Base-by-base conservation (phyloP, 108 stramenopile species). In the Cyclostephanos tholiformis region DNA sequence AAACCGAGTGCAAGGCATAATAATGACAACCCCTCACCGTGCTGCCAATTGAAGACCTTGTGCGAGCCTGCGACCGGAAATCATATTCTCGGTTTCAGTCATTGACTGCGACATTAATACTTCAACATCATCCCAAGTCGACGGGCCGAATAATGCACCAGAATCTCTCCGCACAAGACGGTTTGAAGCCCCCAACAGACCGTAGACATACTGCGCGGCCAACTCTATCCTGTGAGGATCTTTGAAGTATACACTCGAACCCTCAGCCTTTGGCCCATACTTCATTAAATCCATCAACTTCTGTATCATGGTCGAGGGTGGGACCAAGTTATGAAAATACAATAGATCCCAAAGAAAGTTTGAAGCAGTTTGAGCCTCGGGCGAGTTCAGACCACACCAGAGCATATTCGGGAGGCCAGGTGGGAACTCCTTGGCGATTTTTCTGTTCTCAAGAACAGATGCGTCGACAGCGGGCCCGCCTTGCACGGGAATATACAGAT, bases 331-430 rank as follows among this genome's bases (percentile, higher is more conserved):
- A 26, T 80, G 79, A 71, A 80, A 27, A 50, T 11, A 63, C 13
- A 76, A 38, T 44, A 70, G 38, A 71, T 80, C 63, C 52, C 59
- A 74, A 19, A 80, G 61, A 32, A 76, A 59, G 65, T 59, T 80
- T 38, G 72, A 58, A 27, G 72, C 66, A 10, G 76, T 82, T 39
- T 67, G 63, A 0, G 72, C 74, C 57, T 82, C 81, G 3, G 81
- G 66, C n/a, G 75, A 82, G 69, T 82, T 82, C 26, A 82, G 72
- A 16, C 72, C 81, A 36, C 76, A 72, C 81, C 81, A 82, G 10
- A 78, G 46, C 66, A 74, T 49, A 36, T 77, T 82, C 10, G 79
- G 68, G 70, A 74, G 62, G 19, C 72, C 72, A 13, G 79, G 73
- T 32, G 68, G 72, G 25, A 80, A 59, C 43, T 53, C 71, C n/a